A percentile compares a stretch with the other conserved stretches of the same genome.
Conservation (phyloP, 345 rosid genomes). For the rapeseed (Brassica napus) region DNA sequence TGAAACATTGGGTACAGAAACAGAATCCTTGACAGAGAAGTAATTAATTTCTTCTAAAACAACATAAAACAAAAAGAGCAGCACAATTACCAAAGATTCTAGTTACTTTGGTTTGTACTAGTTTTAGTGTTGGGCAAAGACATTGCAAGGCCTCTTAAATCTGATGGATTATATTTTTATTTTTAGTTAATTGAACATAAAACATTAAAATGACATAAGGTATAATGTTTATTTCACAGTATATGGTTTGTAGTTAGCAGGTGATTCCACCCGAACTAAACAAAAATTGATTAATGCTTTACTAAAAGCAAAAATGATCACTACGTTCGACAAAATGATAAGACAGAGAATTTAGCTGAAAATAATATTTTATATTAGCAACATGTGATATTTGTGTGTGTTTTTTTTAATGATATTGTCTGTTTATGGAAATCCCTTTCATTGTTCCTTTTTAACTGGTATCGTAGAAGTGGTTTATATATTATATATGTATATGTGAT, state of each 20-base stretch:
- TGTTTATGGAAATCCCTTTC: background rate
- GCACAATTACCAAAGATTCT: constrained; percentile 45
- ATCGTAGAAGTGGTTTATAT: background rate
- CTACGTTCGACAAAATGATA: constrained; percentile 13
- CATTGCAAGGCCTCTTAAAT: constrained; percentile 28
- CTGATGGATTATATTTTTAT: constrained; percentile 17
- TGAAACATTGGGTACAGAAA: constrained; percentile 36
- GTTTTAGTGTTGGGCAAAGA: constrained; percentile 34
- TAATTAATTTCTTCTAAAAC: constrained; percentile 30
- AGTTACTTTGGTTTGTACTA: constrained; percentile 31
- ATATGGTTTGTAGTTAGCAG: constrained; percentile 3
- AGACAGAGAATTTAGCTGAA: constrained; percentile 9
- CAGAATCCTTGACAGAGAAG: constrained; percentile 44
- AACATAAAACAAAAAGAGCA: constrained; percentile 25
- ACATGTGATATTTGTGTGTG: background rate
- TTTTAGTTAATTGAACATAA: constrained; percentile 9
- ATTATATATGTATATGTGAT: too few relatives aligned
- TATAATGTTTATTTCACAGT: constrained; percentile 10
- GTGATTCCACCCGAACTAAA: background rate
- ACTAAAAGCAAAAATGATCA: background rate
- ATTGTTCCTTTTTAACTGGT: background rate
- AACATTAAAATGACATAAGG: constrained; percentile 36
- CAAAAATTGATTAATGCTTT: background rate
- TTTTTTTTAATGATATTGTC: background rate
- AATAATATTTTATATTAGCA: constrained; percentile 10